phyloP scores from a whole-genome alignment of 2,329 filamentous ascomycete genomes.

The Epichloe uncinata region DNA sequence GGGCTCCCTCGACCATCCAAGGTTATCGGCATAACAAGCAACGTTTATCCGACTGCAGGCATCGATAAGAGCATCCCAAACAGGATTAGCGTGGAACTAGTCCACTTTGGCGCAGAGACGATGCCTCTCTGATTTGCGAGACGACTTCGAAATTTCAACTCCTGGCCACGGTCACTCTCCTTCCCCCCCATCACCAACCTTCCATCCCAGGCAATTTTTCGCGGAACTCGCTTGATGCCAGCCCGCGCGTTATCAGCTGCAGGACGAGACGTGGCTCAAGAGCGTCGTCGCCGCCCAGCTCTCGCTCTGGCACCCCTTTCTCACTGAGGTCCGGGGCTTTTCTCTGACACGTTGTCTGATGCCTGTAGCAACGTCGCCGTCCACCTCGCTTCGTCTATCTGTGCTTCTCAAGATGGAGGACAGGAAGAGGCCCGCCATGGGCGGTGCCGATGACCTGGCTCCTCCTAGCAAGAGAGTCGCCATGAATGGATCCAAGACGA shows the following conservation, averaged over 20 bases:
- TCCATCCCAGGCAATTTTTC: constrained; percentile 18
- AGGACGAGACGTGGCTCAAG: constrained; percentile 23
- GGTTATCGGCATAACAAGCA: constrained; percentile 9
- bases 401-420: constrained; percentile 96
- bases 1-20: background rate
- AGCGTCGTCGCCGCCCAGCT: constrained; percentile 15
- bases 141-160: constrained; percentile 33
- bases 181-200: constrained; percentile 18
- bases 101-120: constrained; percentile 21
- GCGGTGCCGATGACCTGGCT: constrained; percentile 67
- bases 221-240: constrained; percentile 23
- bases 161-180: constrained; percentile 21
- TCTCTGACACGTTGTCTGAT: constrained; percentile 49
- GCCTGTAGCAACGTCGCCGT: constrained; percentile 67
- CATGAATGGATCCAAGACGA: constrained; percentile 59
- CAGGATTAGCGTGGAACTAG: constrained; percentile 21
- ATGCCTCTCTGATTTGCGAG: constrained; percentile 26
- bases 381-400: constrained; percentile 61
- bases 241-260: constrained; percentile 16
- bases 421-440: constrained; percentile 85
- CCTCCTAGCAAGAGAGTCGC: constrained; percentile 86
- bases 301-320: constrained; percentile 17
- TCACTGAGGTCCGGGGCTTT: constrained; percentile 26
- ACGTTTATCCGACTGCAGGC: constrained; percentile 20
- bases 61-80: constrained; percentile 21